Evolutionary conservation across 176 grass and related monocot genomes (phyloP).

Genomic region (Paspalum notatum): DNA sequence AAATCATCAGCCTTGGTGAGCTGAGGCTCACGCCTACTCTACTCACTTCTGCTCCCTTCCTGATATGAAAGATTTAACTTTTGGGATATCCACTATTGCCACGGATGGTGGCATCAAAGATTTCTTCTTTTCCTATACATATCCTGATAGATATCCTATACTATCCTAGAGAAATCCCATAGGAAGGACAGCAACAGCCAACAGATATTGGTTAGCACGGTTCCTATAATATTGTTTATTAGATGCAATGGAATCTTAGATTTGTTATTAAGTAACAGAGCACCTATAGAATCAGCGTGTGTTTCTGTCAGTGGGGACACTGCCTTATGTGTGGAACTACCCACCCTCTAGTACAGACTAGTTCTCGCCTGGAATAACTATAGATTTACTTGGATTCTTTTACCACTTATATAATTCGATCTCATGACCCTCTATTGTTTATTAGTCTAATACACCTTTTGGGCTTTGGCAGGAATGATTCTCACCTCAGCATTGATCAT

Average conservation of each 20-base stretch:
- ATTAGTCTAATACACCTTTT: not conserved
- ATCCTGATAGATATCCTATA: too few relatives aligned
- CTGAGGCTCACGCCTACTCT: not conserved
- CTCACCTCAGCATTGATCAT: conserved; percentile 65
- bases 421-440: not conserved
- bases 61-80: too few relatives aligned
- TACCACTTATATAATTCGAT: too few relatives aligned
- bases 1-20: conserved; percentile 58
- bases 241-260: too few relatives aligned
- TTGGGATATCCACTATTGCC: not conserved
- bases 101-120: not conserved
- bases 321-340: too few relatives aligned
- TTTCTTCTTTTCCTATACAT: not conserved
- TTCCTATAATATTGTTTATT: too few relatives aligned
- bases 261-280: too few relatives aligned
- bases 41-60: not conserved
- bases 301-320: too few relatives aligned
- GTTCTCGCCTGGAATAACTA: not conserved
- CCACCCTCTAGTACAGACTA: not conserved
- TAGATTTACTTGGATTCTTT: not conserved
- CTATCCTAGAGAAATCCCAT: too few relatives aligned
- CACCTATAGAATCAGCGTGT: too few relatives aligned
- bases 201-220: too few relatives aligned
- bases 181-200: too few relatives aligned
- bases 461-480: conserved; percentile 56